Evolutionary conservation across 1,139 yeast genomes (phyloP).

Genomic region (Komagataea norvegica): DNA sequence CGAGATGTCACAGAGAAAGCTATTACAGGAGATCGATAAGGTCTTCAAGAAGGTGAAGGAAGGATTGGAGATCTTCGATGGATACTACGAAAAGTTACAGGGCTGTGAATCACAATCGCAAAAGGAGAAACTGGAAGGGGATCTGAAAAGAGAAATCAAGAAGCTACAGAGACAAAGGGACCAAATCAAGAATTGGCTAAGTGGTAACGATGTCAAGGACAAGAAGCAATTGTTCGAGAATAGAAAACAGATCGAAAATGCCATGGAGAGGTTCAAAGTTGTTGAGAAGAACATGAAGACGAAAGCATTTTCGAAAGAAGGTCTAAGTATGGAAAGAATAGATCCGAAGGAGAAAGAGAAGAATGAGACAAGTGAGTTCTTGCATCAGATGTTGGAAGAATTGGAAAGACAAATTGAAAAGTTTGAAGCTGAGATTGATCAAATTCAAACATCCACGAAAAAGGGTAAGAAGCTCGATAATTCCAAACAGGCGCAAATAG

Average conservation of each 20-base stretch:
- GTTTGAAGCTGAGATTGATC: constrained; percentile 73
- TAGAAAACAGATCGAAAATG: constrained; percentile 78
- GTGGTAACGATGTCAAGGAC: constrained; percentile 89
- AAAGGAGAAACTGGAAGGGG: constrained; percentile 90
- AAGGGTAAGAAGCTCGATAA: constrained; percentile 53
- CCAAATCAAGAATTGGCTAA: constrained; percentile 92
- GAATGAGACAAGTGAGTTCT: constrained; percentile 67
- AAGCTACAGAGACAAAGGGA: constrained; percentile 92
- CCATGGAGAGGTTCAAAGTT: constrained; percentile 95
- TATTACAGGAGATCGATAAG: constrained; percentile 88
- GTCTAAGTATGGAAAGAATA: constrained; percentile 64
- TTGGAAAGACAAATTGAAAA: constrained; percentile 77
- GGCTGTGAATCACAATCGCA: constrained; percentile 81
- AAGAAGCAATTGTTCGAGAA: constrained; percentile 78
- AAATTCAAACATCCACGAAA: constrained; percentile 45
- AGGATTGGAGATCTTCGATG: constrained; percentile 87
- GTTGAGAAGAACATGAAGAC: constrained; percentile 94
- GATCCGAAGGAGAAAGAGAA: constrained; percentile 83
- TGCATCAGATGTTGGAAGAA: constrained; percentile 75
- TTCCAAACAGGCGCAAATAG: constrained; percentile 51
- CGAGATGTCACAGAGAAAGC: constrained; percentile 60
- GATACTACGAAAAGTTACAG: constrained; percentile 79
- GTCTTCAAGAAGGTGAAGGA: constrained; percentile 92
- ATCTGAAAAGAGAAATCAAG: constrained; percentile 92
- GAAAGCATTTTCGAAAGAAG: constrained; percentile 93